Evolutionary conservation across 805 yeast genomes (phyloP).

Genomic region (Kazachstania kunashirensis): DNA sequence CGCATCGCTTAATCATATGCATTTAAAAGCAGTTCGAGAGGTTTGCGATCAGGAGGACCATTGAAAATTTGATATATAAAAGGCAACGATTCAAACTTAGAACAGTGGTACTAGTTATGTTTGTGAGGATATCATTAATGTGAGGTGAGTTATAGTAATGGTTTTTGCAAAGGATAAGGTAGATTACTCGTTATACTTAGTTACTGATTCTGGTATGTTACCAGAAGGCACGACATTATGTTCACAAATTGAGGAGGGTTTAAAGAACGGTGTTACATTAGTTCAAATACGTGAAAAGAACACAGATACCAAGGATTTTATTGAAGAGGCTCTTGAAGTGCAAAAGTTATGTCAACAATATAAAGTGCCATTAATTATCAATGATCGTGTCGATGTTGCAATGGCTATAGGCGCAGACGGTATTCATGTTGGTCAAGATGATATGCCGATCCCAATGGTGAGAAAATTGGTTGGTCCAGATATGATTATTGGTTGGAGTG

Average conservation of each 20-base stretch:
- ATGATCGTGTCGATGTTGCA: conserved; percentile 83
- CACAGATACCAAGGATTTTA: conserved; percentile 56
- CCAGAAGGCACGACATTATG: conserved; percentile 49
- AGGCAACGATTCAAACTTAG: too few species aligned
- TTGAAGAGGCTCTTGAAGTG: conserved; percentile 49
- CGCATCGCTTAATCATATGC: conserved; percentile 1
- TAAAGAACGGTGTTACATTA: conserved; percentile 65
- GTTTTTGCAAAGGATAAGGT: conserved; percentile 16
- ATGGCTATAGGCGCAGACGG: conserved; percentile 86
- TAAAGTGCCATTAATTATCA: conserved; percentile 69
- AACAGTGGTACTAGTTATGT: too few species aligned
- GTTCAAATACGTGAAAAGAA: conserved; percentile 79
- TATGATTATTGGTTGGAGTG: conserved; percentile 73
- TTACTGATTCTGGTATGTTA: conserved; percentile 68
- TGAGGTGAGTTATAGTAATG: too few species aligned
- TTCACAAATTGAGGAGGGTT: conserved; percentile 53
- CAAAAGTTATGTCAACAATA: conserved; percentile 50
- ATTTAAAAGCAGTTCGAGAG: neutral
- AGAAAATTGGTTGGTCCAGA: conserved; percentile 59
- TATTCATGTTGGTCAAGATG: conserved; percentile 88
- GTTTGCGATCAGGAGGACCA: neutral
- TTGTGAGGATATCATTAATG: too few species aligned
- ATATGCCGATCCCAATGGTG: conserved; percentile 50
- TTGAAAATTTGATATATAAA: too few species aligned
- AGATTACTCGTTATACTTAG: conserved; percentile 56